phyloP scores from a whole-genome alignment of 2,329 filamentous ascomycete genomes.

The Samsoniella hepiali region DNA sequence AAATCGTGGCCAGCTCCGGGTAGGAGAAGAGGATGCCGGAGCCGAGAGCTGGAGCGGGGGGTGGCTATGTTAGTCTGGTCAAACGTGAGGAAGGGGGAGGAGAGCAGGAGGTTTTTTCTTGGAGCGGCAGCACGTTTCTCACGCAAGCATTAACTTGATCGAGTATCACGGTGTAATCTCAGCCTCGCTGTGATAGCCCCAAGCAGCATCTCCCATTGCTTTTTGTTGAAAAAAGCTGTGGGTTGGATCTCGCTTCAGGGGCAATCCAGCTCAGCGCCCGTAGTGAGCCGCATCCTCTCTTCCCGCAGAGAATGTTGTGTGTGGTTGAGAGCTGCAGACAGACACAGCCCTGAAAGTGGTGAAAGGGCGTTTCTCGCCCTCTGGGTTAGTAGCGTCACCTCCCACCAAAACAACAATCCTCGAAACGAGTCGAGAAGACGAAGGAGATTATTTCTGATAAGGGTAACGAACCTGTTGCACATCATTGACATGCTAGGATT shows the following conservation, averaged over 20 bases:
- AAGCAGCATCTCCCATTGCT: constrained; percentile 37
- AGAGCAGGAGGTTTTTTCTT: constrained; percentile 33
- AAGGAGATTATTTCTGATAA: constrained; percentile 33
- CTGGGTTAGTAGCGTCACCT: constrained; percentile 22
- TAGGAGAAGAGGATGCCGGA: constrained; percentile 82
- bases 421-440: constrained; percentile 30
- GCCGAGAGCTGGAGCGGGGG: constrained; percentile 73
- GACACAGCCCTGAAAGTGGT: neutral
- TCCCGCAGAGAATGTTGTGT: constrained; percentile 23
- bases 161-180: constrained; percentile 96
- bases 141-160: constrained; percentile 99
- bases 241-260: constrained; percentile 49
- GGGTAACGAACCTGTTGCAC: constrained; percentile 42
- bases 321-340: neutral
- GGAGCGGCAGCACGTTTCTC: constrained; percentile 94
- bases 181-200: constrained; percentile 61
- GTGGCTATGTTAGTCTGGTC: constrained; percentile 40
- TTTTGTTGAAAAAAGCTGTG: constrained; percentile 12
- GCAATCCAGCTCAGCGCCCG: constrained; percentile 69
- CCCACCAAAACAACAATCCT: constrained; percentile 7
- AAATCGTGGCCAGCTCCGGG: constrained; percentile 73
- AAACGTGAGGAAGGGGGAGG: neutral
- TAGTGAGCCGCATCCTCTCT: constrained; percentile 68
- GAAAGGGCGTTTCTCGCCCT: neutral
- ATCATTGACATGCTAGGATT: neutral